Evolutionary conservation across 2,329 filamentous ascomycete genomes (phyloP), one percentile per base, ranked within the genome.

Genomic region (Dothideomycetidae sp.): DNA sequence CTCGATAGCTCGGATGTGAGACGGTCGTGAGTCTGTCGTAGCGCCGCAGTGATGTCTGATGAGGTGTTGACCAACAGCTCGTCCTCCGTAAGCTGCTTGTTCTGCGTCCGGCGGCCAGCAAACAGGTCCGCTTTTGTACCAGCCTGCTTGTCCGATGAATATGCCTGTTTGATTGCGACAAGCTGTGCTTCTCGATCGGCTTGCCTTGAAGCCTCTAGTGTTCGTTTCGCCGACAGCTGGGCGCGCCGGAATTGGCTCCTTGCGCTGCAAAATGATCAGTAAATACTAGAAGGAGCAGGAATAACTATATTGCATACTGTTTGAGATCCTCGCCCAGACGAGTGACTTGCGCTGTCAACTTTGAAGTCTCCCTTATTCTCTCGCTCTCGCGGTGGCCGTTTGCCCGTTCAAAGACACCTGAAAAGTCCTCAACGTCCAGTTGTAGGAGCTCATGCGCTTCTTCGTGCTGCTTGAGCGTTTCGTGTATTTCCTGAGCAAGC

Each of bases 1-100:
- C 84, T 78, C 32, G 78, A 75, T 5, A 98, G 72, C 64, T 94
- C 86, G 3, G 75, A 69, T 45, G 82, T 75, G 64, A 96, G 86
- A 51, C 93, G 70, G 44, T 81, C 75, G 59, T 96, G 86, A 4
- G 88, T 92, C 43, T 85, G 71, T 43, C 84, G 73, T 36, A 98
- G 69, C 2, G 85, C 81, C 33, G 75, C 67, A 3, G 88, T 96
- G 37, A 96, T 81, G 62, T 92, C 83, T 47, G 70, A 75, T 19
- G 81, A 82, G 1, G 88, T 81, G 44, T 76, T 74, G 10, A 84
- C 67, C 29, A 77, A 70, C 46, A 83, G 68, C 45, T 90, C 78
- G 54, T 81, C 75, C 48, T 84, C 74, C 14, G 75, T 73, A 3
- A 78, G 56, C 29, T 70, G 67, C 44, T 70, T 65, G 33, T 15